Percentiles rank a stretch among this genome's conserved stretches.
Conservation (phyloP, 441 rosid species). For the Eutrema salsugineum region DNA sequence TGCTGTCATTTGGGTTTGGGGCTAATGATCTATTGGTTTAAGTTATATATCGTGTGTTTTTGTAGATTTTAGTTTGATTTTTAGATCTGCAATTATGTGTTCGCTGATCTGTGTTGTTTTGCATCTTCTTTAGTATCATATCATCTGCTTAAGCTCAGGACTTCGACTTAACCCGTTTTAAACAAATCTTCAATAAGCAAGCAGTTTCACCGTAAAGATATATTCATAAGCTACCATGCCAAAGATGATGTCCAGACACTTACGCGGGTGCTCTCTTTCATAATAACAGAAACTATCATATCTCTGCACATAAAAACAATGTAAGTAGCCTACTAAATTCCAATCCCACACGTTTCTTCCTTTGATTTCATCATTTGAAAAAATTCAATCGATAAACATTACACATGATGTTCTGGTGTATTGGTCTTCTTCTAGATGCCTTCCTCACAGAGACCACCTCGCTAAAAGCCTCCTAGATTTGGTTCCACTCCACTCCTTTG, state of each 20-base stretch:
- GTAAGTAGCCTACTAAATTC: constrained; percentile 34
- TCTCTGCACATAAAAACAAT: constrained; percentile 57
- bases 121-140: not conserved
- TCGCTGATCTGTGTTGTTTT: not conserved
- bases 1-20: not conserved
- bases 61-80: not conserved
- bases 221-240: constrained; percentile 83
- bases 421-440: constrained; percentile 96
- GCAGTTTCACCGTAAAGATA: constrained; percentile 43
- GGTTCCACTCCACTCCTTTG: constrained; percentile 76
- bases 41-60: not conserved
- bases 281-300: constrained; percentile 69
- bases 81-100: not conserved
- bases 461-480: constrained; percentile 62
- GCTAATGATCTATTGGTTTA: not conserved
- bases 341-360: not conserved
- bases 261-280: constrained; percentile 89
- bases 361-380: not conserved
- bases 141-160: not conserved
- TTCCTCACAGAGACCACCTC: constrained; percentile 56
- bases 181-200: not conserved
- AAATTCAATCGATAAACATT: not conserved
- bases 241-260: constrained; percentile 75
- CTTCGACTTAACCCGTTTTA: not conserved
- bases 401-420: constrained; percentile 69